Base-by-base conservation (phyloP, 1,284 basidiomycete genomes). In the Veloboletus limbatus region DNA sequence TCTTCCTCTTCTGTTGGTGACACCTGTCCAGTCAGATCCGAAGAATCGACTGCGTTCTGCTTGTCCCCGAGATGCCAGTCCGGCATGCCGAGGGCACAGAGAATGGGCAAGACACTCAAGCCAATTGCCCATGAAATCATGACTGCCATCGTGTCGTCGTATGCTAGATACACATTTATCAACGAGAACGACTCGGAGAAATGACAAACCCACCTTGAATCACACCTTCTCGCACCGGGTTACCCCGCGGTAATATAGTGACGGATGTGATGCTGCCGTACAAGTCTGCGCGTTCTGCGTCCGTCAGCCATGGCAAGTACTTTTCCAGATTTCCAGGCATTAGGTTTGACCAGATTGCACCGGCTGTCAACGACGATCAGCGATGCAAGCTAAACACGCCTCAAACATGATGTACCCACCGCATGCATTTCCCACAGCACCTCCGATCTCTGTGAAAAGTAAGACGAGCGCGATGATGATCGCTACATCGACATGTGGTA, bases 391-490 rank as follows among this genome's bases (percentile, higher is more conserved):
- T 17, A 27, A 25, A n/a, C 10, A 3, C 11, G 14, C 33, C 8
- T 14, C 9, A 5, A 11, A 18, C 24, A 28, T 28, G 42, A 41
- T n/a, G 6, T 59, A 68, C 74, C 8, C 47, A 79, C 77, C 77
- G 39, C 85, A 73, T 7, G 84, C 84, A 21, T 72, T 77, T n/a
- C 88, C 87, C 16, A 88, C 74, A 1, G 79, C 79, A 16, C 82
- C 82, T 36, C 88, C 89, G 50, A 90, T 82, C 64, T 92, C 88
- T 9, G 86, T 85, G 56, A 88, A 76, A 30, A 94, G 75, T 26
- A 93, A 72, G 13, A 92, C 81, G 52, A 92, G 73, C 1, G 92
- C 91, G 5, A 87, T 93, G 43, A 86, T 85, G 54, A 85, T 82
- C 0, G 88, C 91, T 17, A 93, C 82, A 55, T 93, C 88, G 22